Percentiles rank a stretch among this genome's conserved stretches.
These are phyloP conservation scores for Graphium sp. DNA, from an alignment of 2,329 filamentous ascomycete genomes.

Conservation along the genomic window DNA sequence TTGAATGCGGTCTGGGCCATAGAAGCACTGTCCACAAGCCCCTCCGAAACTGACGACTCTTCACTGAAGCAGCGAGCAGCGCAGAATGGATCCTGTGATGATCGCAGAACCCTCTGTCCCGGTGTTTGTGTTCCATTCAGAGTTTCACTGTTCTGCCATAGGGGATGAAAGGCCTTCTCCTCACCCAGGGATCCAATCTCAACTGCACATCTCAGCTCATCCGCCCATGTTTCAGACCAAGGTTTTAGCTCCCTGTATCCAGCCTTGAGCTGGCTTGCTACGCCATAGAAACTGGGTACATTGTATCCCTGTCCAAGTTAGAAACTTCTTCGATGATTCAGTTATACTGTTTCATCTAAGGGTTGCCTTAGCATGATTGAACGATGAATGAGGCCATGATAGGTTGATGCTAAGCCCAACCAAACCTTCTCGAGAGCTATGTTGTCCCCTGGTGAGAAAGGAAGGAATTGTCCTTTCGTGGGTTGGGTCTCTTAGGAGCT, in stretches of 20 bases:
- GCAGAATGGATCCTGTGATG: slow-evolving; percentile 31
- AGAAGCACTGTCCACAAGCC: no score
- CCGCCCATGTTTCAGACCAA: slow-evolving; percentile 84
- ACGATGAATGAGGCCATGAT: slow-evolving; percentile 27
- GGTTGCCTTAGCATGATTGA: neutral
- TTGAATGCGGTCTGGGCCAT: no score
- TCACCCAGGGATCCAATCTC: slow-evolving; percentile 83
- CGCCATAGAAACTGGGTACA: slow-evolving; percentile 72
- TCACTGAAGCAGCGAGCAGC: slow-evolving; percentile 42
- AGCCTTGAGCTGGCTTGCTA: slow-evolving; percentile 85
- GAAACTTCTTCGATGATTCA: neutral
- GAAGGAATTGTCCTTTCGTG: slow-evolving; percentile 47
- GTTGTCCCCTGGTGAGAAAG: slow-evolving; percentile 68
- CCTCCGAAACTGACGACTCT: no score
- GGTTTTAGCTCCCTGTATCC: slow-evolving; percentile 75
- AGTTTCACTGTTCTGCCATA: slow-evolving; percentile 49
- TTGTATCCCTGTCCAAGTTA: slow-evolving; percentile 46
- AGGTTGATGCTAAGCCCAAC: slow-evolving; percentile 37
- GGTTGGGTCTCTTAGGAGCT: slow-evolving; percentile 29
- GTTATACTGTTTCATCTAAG: neutral
- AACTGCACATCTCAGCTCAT: slow-evolving; percentile 78
- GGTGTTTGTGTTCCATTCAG: slow-evolving; percentile 6
- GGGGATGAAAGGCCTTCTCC: slow-evolving; percentile 68
- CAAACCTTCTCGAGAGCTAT: slow-evolving; percentile 65
- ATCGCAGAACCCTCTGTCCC: neutral